Conservation (phyloP, 305 asterid species). For the Coffea humblotiana region DNA sequence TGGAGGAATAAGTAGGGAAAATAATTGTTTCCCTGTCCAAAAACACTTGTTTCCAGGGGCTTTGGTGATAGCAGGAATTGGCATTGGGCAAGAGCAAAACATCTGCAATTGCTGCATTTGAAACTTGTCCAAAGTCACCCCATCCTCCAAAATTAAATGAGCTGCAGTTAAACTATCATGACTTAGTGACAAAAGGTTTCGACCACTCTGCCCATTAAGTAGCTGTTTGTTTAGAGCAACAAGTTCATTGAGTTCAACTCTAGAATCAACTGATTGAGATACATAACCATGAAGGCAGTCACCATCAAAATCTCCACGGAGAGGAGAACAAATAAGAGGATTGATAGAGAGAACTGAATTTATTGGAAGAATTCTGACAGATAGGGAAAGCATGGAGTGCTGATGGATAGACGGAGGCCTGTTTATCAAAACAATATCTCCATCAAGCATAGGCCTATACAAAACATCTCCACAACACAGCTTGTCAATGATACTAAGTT, state of each 20-base stretch:
- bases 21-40: slow-evolving; percentile 91
- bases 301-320: slow-evolving; percentile 97
- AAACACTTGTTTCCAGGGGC: slow-evolving; percentile 28
- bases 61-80: slow-evolving; percentile 52
- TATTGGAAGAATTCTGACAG: slow-evolving; percentile 69
- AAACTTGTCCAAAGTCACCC: slow-evolving; percentile 52
- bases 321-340: slow-evolving; percentile 83
- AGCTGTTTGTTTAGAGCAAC: slow-evolving; percentile 67
- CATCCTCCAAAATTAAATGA: slow-evolving; percentile 63
- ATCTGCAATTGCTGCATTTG: slow-evolving; percentile 93
- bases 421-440: slow-evolving; percentile 77
- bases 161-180: slow-evolving; percentile 97
- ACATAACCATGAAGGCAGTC: slow-evolving; percentile 95
- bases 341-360: slow-evolving; percentile 65
- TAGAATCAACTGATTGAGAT: slow-evolving; percentile 72
- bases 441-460: slow-evolving; percentile 73
- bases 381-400: slow-evolving; percentile 79
- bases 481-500: slow-evolving; percentile 57
- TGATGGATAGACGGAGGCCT: slow-evolving; percentile 98
- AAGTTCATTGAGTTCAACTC: slow-evolving; percentile 83
- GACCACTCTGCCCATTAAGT: slow-evolving; percentile 77
- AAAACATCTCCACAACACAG: slow-evolving; percentile 67
- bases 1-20: slow-evolving; percentile 67
- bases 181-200: slow-evolving; percentile 70
- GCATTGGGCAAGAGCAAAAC: slow-evolving; percentile 51